A percentile compares a stretch with the other conserved stretches of the same genome.
Conservation (phyloP, 805 yeast species). For the Torulaspora gathmanii region DNA sequence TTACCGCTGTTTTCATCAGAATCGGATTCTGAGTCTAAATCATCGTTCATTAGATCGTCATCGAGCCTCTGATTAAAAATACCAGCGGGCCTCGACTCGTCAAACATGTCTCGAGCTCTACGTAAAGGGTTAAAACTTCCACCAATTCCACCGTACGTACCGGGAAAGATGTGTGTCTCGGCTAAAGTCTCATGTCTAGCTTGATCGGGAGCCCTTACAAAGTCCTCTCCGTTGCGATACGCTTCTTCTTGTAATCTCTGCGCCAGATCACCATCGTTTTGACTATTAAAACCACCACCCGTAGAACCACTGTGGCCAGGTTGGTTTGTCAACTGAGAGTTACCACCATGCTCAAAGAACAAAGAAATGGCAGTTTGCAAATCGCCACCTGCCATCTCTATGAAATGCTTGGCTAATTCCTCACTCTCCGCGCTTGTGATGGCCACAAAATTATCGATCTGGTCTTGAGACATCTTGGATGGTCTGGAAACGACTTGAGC, state of each 20-base stretch:
- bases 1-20: slow-evolving; percentile 32
- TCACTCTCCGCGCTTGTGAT: slow-evolving; percentile 73
- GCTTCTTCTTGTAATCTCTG: slow-evolving; percentile 60
- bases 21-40: slow-evolving; percentile 37
- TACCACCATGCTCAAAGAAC: slow-evolving; percentile 63
- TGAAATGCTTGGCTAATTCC: slow-evolving; percentile 63
- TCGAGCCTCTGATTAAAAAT: slow-evolving; percentile 37
- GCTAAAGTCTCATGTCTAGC: slow-evolving; percentile 66
- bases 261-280: slow-evolving; percentile 54
- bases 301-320: slow-evolving; percentile 1
- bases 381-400: slow-evolving; percentile 73
- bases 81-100: slow-evolving; percentile 34
- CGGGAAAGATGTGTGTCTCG: slow-evolving; percentile 35
- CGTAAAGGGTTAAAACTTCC: slow-evolving; percentile 32
- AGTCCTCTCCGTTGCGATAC: slow-evolving; percentile 41
- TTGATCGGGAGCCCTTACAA: slow-evolving; percentile 72
- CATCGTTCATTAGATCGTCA: slow-evolving; percentile 15
- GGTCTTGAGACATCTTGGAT: slow-evolving; percentile 40
- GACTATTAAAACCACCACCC: slow-evolving; percentile 7
- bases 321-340: slow-evolving; percentile 15
- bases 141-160: slow-evolving; percentile 38
- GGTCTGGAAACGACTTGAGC: not conserved
- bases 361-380: slow-evolving; percentile 81
- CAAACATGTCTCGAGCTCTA: slow-evolving; percentile 33
- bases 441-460: slow-evolving; percentile 70